Base-by-base conservation (phyloP, 139 green algal species). In the Coccomyxa sp. region DNA sequence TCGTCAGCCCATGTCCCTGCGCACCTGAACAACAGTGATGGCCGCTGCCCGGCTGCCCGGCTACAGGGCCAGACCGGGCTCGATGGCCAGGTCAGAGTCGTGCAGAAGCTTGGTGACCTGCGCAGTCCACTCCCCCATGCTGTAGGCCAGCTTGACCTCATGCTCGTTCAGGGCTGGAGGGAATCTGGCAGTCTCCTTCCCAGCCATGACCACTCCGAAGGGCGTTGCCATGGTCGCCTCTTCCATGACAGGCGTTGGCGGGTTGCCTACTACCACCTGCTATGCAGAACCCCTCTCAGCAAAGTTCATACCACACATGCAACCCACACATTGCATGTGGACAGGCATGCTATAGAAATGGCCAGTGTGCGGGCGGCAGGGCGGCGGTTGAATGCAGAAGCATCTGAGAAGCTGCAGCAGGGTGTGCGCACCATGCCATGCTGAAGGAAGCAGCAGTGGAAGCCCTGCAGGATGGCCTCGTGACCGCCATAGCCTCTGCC, bases 191-290 rank as follows among this genome's bases (percentile, higher is more conserved):
- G 85, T 69, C 80, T 91, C 86, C 81, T 88, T 86, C 37, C 86
- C 86, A 31, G 81, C 71, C 37, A 82, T 84, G 34, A 86, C 86
- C 33, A 91, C 82, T 0, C 86, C 86, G 55, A 91, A 82, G 7
- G 78, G 78, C 2, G 78, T 73, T 2, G 78, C 78, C 78, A 82
- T 82, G 9, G 54, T 39, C 35, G 78, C 74, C 35, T 82, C 78
- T 36, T 82, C 58, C 79, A 83, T 79, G 40, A 79, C 44, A 31
- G 33, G 54, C 9, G 38, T 77, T 35, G 79, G 79, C 31, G 79
- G 79, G 68, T 76, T 79, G 33, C 79, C 79, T 7, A 83, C 74
- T 9, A 83, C 79, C 29, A 82, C 40, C 78, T 82, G 27, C 50
- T 31, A 18, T 22, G 27, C 18, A 7, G 50, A 64, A n/a, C n/a